Evolutionary conservation across 1,139 yeast species (phyloP), one percentile per base, ranked within the genome.

Genomic region (Magnusiomyces fungicola): DNA sequence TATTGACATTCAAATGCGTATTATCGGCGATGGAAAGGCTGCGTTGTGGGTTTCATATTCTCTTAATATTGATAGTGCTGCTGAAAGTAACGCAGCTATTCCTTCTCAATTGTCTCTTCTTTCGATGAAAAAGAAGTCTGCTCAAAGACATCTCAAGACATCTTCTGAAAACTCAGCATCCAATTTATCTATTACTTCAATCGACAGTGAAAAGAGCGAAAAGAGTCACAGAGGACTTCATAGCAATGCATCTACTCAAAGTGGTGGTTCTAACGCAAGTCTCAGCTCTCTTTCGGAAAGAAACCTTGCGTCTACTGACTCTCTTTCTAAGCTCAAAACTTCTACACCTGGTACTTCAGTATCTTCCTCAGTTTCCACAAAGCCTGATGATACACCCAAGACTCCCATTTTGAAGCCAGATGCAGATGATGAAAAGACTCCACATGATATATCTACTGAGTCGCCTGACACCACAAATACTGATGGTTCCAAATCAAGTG

Each of bases 31-130:
- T 21, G 80, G 78, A 30, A 72, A 80, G 3, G 75, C 77, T 54
- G 81, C 87, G 2, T 65, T 89, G 22, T 90, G 97, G 97, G 74
- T 90, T n/a, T 87, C 96, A 0, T 89, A 85, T 62, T 83, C 95
- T 0, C 75, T 68, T 3, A 60, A 58, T 43, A 56, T 58, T 30
- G 55, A 55, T 25, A 61, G 61, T 6, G 50, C 52, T 29, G 58
- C 57, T 33, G 58, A 56, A 27, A 55, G 56, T 21, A 53, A 53
- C 43, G n/a, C n/a, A n/a, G 56, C 69, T 43, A 64, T 80, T 53
- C 86, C 86, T 0, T 79, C 83, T 0, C 86, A 80, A 62, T 62
- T 80, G 60, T 72, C 73, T 43, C 64, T 81, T 25, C 68, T 79
- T 45, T 50, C 47, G 63, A 68, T 45, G 69, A 69, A 51, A 59